These are phyloP conservation scores for Ulvella scutata DNA, from an alignment of 139 green algal species.

Conservation along the genomic window DNA sequence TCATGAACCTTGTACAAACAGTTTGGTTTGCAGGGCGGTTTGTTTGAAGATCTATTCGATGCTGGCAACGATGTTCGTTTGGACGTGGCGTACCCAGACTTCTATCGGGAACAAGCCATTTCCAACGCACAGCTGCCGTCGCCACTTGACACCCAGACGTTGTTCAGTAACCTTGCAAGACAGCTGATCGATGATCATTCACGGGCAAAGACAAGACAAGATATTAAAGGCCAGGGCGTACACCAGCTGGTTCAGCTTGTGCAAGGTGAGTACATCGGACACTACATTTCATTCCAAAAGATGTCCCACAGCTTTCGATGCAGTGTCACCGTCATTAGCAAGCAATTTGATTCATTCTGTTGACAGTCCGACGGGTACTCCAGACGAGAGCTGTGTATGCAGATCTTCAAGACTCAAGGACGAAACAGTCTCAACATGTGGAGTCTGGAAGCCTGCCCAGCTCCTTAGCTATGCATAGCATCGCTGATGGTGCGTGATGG, in stretches of 20 bases:
- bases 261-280: conserved; percentile 1
- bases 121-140: not conserved
- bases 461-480: too few relatives aligned
- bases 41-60: not conserved
- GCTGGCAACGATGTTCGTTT: not conserved
- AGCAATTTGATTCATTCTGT: too few relatives aligned
- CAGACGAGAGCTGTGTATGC: too few relatives aligned
- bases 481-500: too few relatives aligned
- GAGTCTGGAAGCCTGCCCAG: too few relatives aligned
- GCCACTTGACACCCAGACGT: not conserved
- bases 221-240: not conserved
- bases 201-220: not conserved
- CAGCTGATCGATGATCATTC: not conserved
- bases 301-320: not conserved
- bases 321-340: not conserved
- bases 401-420: too few relatives aligned
- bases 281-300: too few relatives aligned
- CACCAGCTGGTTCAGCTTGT: not conserved
- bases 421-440: too few relatives aligned
- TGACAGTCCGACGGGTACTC: too few relatives aligned
- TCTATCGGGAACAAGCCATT: not conserved
- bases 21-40: not conserved
- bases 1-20: too few relatives aligned
- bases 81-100: not conserved
- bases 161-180: not conserved